A percentile compares a stretch with the other conserved stretches of the same genome.
phyloP scores from a whole-genome alignment of 2,329 filamentous ascomycete genomes.

The Fonsecaea pedrosoi region DNA sequence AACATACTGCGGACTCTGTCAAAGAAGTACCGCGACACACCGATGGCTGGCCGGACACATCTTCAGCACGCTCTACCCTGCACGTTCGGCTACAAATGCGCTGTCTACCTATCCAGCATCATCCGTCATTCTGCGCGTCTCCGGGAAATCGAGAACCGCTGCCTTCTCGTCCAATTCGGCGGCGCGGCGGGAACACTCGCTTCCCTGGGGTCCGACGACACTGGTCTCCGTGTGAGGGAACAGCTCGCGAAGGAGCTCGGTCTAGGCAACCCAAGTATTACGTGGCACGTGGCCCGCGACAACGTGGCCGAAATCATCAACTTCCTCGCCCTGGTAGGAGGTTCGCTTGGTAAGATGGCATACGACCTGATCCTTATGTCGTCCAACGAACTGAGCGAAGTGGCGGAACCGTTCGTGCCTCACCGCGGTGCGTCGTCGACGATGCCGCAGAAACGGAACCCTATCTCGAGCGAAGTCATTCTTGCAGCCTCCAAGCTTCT shows the following conservation, averaged over 20 bases:
- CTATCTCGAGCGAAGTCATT: conserved; percentile 64
- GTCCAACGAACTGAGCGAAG: conserved; percentile 62
- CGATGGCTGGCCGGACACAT: conserved; percentile 65
- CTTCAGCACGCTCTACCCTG: conserved; percentile 64
- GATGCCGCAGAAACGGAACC: conserved; percentile 67
- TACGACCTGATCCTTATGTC: conserved; percentile 65
- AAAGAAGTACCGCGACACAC: conserved; percentile 57
- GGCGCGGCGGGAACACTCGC: conserved; percentile 64
- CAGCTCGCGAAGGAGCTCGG: conserved; percentile 58
- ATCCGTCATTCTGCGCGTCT: conserved; percentile 58
- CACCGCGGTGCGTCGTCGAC: conserved; percentile 63
- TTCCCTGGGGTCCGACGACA: conserved; percentile 56
- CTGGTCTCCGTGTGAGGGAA: conserved; percentile 58
- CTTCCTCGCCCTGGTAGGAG: conserved; percentile 61
- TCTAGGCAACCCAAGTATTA: conserved; percentile 59
- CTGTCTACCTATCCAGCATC: conserved; percentile 60
- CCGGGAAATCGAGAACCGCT: conserved; percentile 54
- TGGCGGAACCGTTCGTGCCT: conserved; percentile 63
- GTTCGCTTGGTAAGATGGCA: conserved; percentile 62
- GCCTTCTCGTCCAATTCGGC: conserved; percentile 62
- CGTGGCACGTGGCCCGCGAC: conserved; percentile 65
- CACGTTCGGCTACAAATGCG: conserved; percentile 66
- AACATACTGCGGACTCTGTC: conserved; percentile 53
- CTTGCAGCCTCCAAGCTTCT: conserved; percentile 62
- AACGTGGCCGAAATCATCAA: conserved; percentile 61